Base-by-base conservation (phyloP, 768 basidiomycete genomes). In the Suillus subluteus region DNA sequence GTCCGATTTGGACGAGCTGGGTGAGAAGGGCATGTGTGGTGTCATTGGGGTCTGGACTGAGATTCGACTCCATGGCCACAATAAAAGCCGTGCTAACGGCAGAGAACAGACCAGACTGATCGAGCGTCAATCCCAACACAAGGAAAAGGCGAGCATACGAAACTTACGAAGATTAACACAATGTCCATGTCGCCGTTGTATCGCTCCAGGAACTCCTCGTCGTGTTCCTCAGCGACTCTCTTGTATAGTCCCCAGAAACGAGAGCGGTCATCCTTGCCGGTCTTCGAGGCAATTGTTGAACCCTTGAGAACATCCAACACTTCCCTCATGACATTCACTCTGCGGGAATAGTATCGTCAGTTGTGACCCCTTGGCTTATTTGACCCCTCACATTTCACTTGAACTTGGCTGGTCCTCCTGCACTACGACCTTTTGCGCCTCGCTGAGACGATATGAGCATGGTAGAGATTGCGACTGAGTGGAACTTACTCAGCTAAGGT, bases 111-210 rank as follows among this genome's bases (percentile, higher is more conserved):
- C 69, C 65, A 44, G 69, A 65, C 69, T 70, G 38, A 37, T 3
- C 0, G 2, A 15, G 26, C 3, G 8, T 61, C 13, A 23, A 41
- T 38, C n/a, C 13, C 43, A 23, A 41, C 13, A 30, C 4, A 13
- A 52, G 50, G 15, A 0, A 26, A 30, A 26, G 26, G 15, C 3
- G 50, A 52, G 15, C 26, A 52, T 8, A 6, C 3, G 15, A 38
- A 21, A 64, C 73, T 32, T 48, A 73, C 73, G 43, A 74, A 74
- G 52, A 74, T 61, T 2, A 74, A 55, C n/a, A 72, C 48, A 12
- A 70, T 65, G 59, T 73, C 69, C 50, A 73, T 66, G 30, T 68
- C 67, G n/a, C 65, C 58, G 12, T 59, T 67, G 55, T 65, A 71
- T 35, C 64, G 59, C 8, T 74, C 68, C 3, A 71, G 38, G 21